Percentiles rank a stretch among this genome's conserved stretches.
Conservation (phyloP, 1,139 yeast genomes). For the Magnusiomyces clavatus region DNA sequence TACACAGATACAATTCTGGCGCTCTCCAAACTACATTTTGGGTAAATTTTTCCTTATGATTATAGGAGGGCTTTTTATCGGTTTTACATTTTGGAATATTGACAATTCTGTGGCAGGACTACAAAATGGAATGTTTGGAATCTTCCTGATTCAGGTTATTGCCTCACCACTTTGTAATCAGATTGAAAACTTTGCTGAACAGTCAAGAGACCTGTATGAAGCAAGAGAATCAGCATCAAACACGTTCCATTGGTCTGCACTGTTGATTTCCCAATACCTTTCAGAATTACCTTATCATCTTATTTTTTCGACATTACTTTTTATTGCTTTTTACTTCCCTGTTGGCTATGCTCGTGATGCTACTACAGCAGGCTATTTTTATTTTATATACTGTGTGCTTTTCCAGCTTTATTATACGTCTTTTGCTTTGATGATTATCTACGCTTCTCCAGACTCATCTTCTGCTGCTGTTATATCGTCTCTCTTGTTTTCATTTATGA, state of each 20-base stretch:
- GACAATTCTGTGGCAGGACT: conserved; percentile 29
- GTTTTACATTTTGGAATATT: conserved; percentile 42
- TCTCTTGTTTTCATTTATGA: conserved; percentile 41
- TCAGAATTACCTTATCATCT: conserved; percentile 38
- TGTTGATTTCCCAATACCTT: conserved; percentile 35
- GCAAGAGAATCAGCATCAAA: conserved; percentile 55
- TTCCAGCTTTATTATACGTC: conserved; percentile 51
- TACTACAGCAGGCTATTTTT: conserved; percentile 40
- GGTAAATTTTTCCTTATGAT: conserved; percentile 42
- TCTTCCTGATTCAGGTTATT: conserved; percentile 48
- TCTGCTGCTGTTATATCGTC: conserved; percentile 54
- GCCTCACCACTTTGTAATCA: conserved; percentile 52
- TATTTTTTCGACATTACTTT: conserved; percentile 27
- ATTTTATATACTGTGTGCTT: conserved; percentile 45
- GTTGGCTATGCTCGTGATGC: conserved; percentile 35
- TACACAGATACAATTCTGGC: conserved; percentile 33
- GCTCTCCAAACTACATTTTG: conserved; percentile 31
- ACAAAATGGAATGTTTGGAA: conserved; percentile 33
- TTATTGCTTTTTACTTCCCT: conserved; percentile 36
- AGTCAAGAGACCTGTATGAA: conserved; percentile 46
- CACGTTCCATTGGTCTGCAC: conserved; percentile 52
- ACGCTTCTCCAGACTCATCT: conserved; percentile 54
- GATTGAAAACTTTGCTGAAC: conserved; percentile 40
- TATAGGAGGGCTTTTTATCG: conserved; percentile 43
- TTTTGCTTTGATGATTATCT: conserved; percentile 47